Conservation (phyloP, 2,329 filamentous ascomycete genomes). For the Colletotrichum sp. region DNA sequence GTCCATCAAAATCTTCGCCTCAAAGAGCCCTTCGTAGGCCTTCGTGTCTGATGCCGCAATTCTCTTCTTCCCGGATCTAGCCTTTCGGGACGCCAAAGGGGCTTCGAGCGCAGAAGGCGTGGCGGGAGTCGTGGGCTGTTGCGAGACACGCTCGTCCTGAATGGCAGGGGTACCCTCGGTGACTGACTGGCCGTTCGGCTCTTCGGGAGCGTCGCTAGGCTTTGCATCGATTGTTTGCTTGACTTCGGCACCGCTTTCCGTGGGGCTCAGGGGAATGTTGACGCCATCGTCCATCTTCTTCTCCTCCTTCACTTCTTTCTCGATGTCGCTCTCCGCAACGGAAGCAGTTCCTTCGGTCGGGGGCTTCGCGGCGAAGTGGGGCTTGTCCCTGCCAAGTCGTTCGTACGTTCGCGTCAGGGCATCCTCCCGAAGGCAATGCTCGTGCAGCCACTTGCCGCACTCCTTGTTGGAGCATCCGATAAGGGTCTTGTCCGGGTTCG, state of each 20-base stretch:
- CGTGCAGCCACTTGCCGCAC: slow-evolving; percentile 68
- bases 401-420: slow-evolving; percentile 55
- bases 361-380: slow-evolving; percentile 46
- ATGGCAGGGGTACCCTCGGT: slow-evolving; percentile 22
- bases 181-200: slow-evolving; percentile 41
- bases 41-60: slow-evolving; percentile 41
- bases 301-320: slow-evolving; percentile 30
- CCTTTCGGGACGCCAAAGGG: slow-evolving; percentile 24
- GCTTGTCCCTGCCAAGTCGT: slow-evolving; percentile 55
- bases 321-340: slow-evolving; percentile 39
- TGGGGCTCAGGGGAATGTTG: slow-evolving; percentile 51
- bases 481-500: slow-evolving; percentile 66
- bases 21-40: slow-evolving; percentile 58
- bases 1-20: slow-evolving; percentile 53
- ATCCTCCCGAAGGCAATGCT: slow-evolving; percentile 65
- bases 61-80: slow-evolving; percentile 33
- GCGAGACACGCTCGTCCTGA: slow-evolving; percentile 24
- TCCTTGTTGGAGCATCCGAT: slow-evolving; percentile 60
- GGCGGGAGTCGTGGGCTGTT: slow-evolving; percentile 24
- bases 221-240: slow-evolving; percentile 60
- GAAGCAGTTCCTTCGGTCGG: slow-evolving; percentile 1
- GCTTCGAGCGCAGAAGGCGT: slow-evolving; percentile 5
- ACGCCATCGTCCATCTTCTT: slow-evolving; percentile 13
- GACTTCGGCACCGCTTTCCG: slow-evolving; percentile 54
- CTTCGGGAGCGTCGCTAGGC: slow-evolving; percentile 46